Evolutionary conservation across 2,329 filamentous ascomycete genomes (phyloP).

Genomic region (Nothopassalora personata): DNA sequence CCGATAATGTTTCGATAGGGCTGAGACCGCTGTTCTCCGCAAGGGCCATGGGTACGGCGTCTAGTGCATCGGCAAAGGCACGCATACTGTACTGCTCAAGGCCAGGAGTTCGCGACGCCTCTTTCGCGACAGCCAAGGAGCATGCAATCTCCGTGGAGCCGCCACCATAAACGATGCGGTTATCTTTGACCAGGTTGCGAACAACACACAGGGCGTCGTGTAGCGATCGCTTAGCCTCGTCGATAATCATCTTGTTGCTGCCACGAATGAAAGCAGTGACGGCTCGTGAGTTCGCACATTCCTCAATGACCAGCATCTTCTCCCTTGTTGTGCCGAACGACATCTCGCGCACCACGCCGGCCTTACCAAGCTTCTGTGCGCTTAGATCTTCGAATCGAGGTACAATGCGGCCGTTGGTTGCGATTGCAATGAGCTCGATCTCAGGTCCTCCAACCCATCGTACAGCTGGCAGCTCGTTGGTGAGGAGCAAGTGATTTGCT

Average conservation of each 20-base stretch:
- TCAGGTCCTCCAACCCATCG: constrained; percentile 97
- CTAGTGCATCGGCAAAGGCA: constrained; percentile 90
- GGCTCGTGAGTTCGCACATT: constrained; percentile 94
- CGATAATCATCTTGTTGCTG: constrained; percentile 99
- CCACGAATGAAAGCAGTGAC: constrained; percentile 95
- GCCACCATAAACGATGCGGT: constrained; percentile 94
- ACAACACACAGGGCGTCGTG: constrained; percentile 98
- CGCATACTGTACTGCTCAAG: constrained; percentile 99
- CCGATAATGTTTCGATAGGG: constrained; percentile 89
- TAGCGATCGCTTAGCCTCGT: constrained; percentile 94
- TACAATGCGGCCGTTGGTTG: constrained; percentile 95
- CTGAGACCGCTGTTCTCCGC: constrained; percentile 96
- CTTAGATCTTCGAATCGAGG: constrained; percentile 94
- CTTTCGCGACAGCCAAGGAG: constrained; percentile 91
- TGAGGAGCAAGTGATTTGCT: constrained; percentile 92
- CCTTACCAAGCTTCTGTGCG: constrained; percentile 81
- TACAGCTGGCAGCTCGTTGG: constrained; percentile 92
- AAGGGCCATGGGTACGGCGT: constrained; percentile 88
- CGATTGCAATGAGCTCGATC: constrained; percentile 97
- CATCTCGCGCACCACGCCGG: constrained; percentile 89
- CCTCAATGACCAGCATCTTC: constrained; percentile 99
- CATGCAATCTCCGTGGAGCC: constrained; percentile 97
- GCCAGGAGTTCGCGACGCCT: constrained; percentile 83
- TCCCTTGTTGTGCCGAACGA: constrained; percentile 94
- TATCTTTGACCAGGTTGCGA: constrained; percentile 90